Conservation (phyloP, 768 basidiomycete genomes). For the Amanita thiersii region DNA sequence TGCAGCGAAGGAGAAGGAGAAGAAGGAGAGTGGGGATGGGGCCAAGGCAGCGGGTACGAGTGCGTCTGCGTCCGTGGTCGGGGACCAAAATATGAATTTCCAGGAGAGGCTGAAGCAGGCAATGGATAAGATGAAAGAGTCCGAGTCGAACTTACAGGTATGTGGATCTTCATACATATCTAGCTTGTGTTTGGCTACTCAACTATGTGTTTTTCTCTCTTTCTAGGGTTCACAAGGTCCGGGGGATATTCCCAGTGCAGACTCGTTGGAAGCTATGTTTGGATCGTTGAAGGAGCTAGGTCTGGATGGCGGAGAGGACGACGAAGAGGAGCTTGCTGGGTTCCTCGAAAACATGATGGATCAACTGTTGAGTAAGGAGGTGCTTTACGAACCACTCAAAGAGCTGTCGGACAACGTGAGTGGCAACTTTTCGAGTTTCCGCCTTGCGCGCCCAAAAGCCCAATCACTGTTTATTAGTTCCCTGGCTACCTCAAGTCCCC, state of each 20-base stretch:
- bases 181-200: background rate
- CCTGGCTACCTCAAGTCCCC: constrained; percentile 64
- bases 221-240: constrained; percentile 10
- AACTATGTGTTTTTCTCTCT: constrained; percentile 16
- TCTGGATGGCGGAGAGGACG: constrained; percentile 22
- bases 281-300: constrained; percentile 34
- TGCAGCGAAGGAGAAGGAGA: constrained; percentile 8
- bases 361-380: constrained; percentile 72
- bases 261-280: constrained; percentile 46
- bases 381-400: constrained; percentile 82
- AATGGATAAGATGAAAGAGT: constrained; percentile 66
- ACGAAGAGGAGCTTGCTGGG: constrained; percentile 48
- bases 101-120: constrained; percentile 64
- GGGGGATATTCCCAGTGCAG: constrained; percentile 18
- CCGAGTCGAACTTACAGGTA: constrained; percentile 49
- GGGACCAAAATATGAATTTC: constrained; percentile 30
- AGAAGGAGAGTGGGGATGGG: constrained; percentile 8
- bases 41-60: constrained; percentile 9
- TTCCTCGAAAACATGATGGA: constrained; percentile 79
- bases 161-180: constrained; percentile 9
- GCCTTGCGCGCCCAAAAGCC: background rate
- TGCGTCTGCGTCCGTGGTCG: constrained; percentile 10
- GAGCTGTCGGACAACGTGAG: constrained; percentile 67
- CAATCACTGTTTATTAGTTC: constrained; percentile 38
- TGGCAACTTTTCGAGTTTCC: constrained; percentile 1